Percentiles rank a stretch among this genome's conserved stretches.
phyloP scores from a whole-genome alignment of 352 stramenopile species.

The Phytophthora brassicae region DNA sequence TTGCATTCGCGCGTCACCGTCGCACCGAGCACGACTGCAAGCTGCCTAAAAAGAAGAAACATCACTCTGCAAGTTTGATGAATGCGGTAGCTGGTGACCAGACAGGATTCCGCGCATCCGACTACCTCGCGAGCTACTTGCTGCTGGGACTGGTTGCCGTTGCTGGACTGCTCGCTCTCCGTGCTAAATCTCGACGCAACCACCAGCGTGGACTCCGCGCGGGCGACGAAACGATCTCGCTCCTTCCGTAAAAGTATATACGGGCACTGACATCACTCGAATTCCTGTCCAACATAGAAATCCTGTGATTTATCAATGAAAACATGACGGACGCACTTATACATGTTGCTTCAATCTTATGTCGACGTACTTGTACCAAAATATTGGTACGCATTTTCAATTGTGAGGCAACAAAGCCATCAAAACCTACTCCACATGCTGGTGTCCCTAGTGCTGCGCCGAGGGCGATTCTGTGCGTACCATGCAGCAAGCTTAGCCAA shows the following conservation, averaged over 20 bases:
- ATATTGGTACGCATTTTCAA: slow-evolving; percentile 20
- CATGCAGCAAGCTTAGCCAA: slow-evolving; percentile 2
- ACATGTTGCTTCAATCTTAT: neutral
- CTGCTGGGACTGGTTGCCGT: slow-evolving; percentile 63
- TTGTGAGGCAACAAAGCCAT: slow-evolving; percentile 16
- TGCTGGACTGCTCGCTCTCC: slow-evolving; percentile 48
- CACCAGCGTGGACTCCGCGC: slow-evolving; percentile 5
- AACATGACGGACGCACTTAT: too few relatives aligned
- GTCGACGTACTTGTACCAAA: slow-evolving; percentile 23
- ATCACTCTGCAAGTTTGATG: slow-evolving; percentile 27
- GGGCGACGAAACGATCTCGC: slow-evolving; percentile 26
- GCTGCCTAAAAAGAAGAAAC: slow-evolving; percentile 34
- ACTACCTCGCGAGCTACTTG: slow-evolving; percentile 59
- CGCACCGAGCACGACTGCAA: slow-evolving; percentile 57
- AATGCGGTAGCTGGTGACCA: slow-evolving; percentile 10
- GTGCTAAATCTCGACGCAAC: slow-evolving; percentile 37
- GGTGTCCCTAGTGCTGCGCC: slow-evolving; percentile 23
- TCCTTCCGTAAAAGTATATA: slow-evolving; percentile 36
- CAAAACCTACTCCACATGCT: slow-evolving; percentile 18
- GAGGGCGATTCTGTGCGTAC: slow-evolving; percentile 19
- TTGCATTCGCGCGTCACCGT: slow-evolving; percentile 55
- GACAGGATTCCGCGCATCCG: slow-evolving; percentile 23
- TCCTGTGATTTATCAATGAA: too few relatives aligned
- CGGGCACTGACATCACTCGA: too few relatives aligned
- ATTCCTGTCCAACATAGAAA: too few relatives aligned